Percentiles rank a stretch among this genome's conserved stretches.
phyloP scores from a whole-genome alignment of 2,329 filamentous ascomycete genomes.

The Ceratocystis lukuohia region DNA sequence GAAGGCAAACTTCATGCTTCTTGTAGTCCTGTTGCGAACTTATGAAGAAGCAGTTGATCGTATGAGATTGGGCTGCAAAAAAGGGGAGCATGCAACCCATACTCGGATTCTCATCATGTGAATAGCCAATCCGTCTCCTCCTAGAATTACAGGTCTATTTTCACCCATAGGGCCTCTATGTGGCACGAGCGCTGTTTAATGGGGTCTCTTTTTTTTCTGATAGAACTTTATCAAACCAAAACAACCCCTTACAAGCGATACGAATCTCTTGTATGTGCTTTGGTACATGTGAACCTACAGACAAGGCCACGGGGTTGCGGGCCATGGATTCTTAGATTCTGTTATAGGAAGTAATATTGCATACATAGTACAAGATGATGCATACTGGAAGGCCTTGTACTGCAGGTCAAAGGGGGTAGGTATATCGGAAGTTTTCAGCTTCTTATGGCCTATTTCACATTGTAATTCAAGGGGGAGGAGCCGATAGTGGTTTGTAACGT shows the following conservation, averaged over 20 bases:
- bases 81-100: neutral
- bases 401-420: neutral
- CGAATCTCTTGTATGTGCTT: neutral
- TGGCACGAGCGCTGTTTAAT: neutral
- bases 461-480: neutral
- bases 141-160: neutral
- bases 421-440: neutral
- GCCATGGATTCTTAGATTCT: neutral
- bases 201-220: neutral
- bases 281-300: neutral
- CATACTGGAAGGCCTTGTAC: neutral
- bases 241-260: neutral
- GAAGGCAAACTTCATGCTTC: neutral
- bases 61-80: neutral
- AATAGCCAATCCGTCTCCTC: neutral
- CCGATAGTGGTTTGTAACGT: neutral
- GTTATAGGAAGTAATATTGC: neutral
- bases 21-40: neutral
- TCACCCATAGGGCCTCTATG: neutral
- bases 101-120: neutral
- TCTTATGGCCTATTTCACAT: neutral
- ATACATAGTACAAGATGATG: neutral
- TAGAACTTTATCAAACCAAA: neutral
- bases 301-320: neutral
- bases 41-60: neutral